Evolutionary conservation across 1,139 yeast species (phyloP), one percentile per base, ranked within the genome.

Genomic region (Kodamaea arcana): DNA sequence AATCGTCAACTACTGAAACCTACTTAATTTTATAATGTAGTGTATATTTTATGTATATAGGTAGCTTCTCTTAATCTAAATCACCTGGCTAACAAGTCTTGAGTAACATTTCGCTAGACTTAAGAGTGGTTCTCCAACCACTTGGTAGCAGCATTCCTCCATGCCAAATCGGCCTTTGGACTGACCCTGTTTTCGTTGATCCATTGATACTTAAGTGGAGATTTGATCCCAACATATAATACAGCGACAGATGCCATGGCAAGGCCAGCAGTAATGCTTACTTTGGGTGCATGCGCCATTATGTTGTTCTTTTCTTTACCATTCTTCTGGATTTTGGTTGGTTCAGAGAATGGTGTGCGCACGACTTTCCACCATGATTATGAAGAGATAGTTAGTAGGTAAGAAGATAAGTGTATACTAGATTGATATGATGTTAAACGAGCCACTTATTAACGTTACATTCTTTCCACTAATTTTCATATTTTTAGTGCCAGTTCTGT

Each of bases 141-240:
- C 46, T 65, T 62, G 40, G 65, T 65, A 30, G 75, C 67, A 37
- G 72, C 67, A 45, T 62, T 66, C 60, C 75, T 69, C 72, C 73
- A 69, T n/a, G 75, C 73, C 47, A 69, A 65, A 41, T 69, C 75
- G 29, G 75, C 72, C 54, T 69, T 69, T 28, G 75, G 75, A 48
- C 72, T 66, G 41, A 67, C 46, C 55, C 74, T 64, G 51, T 60
- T 66, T 44, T 68, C 73, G 31, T 60, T 50, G 32, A 62, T 61
- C 64, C 62, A 68, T 46, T 60, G 56, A 52, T 69, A 64, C 46
- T 69, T 69, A 46, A 64, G 56, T 16, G 75, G 75, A 4, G 75
- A 67, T 51, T 69, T 69, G 53, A 69, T 54, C 38, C 49, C 50
- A 16, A 52, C 60, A 44, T 69, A 69, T 36, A 67, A 58, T 30